Percentiles rank a stretch among this genome's conserved stretches.
Conservation (phyloP, 208 protist genomes). For the Wallacemonas sp. region DNA sequence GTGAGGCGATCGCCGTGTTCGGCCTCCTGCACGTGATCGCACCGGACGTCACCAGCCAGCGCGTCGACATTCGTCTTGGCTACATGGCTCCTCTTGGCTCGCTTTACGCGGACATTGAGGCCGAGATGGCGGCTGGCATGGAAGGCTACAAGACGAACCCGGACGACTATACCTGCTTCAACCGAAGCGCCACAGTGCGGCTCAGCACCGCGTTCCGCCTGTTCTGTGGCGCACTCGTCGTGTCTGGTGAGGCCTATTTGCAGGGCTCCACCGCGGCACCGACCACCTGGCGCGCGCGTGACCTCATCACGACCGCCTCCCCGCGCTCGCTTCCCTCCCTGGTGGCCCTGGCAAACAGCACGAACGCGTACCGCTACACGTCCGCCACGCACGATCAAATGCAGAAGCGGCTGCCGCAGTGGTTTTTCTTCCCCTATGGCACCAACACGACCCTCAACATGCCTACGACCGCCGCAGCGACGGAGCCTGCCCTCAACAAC, state of each 20-base stretch:
- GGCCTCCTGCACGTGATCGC: slow-evolving; percentile 30
- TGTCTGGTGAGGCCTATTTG: slow-evolving; percentile 26
- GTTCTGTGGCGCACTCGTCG: slow-evolving; percentile 32
- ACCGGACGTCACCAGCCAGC: neutral
- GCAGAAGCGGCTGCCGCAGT: slow-evolving; percentile 7
- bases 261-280: slow-evolving; percentile 22
- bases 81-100: neutral
- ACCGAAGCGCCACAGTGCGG: neutral
- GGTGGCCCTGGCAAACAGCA: neutral
- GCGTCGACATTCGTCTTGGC: slow-evolving; percentile 28
- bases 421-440: slow-evolving; percentile 9
- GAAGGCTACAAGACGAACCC: slow-evolving; percentile 3
- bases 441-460: neutral
- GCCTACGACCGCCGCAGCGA: no score
- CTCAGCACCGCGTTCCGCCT: slow-evolving; percentile 8
- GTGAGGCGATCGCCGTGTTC: slow-evolving; percentile 34
- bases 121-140: slow-evolving; percentile 4
- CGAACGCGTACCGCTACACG: slow-evolving; percentile 9
- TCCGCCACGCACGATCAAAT: neutral
- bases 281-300: slow-evolving; percentile 26
- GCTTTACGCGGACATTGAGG: slow-evolving; percentile 15
- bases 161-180: slow-evolving; percentile 3
- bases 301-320: slow-evolving; percentile 12
- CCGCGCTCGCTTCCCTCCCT: slow-evolving; percentile 14
- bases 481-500: no score